Evolutionary conservation across 306 rosid genomes (phyloP).

Genomic region (Gynostemma pentaphyllum): DNA sequence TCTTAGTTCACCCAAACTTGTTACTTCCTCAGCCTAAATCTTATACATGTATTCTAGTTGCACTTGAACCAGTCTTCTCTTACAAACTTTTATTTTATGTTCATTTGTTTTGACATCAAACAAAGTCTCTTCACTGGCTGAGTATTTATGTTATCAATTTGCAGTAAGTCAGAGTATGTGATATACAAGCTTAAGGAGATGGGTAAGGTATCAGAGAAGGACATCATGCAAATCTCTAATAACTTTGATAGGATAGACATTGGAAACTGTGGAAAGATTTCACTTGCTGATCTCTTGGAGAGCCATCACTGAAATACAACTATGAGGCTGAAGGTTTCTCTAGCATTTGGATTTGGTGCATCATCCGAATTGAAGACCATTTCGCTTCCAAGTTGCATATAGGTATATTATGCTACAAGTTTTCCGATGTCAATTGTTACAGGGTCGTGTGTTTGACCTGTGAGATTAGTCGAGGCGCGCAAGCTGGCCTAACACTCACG

Average conservation of each 20-base stretch:
- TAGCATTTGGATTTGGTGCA: background rate
- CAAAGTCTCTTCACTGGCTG: background rate
- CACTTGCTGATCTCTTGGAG: constrained; percentile 67
- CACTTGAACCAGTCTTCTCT: background rate
- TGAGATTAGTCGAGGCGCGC: no score
- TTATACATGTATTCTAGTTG: no score
- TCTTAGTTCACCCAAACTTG: background rate
- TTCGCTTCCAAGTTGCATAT: background rate
- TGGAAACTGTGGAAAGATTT: constrained; percentile 74
- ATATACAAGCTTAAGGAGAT: constrained; percentile 95
- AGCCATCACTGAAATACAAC: constrained; percentile 19
- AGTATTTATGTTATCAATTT: constrained; percentile 2
- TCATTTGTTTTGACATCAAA: background rate
- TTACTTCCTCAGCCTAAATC: background rate
- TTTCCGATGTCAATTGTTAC: no score
- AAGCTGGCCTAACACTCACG: no score
- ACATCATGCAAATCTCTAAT: constrained; percentile 53
- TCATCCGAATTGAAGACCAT: background rate
- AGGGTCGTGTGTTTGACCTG: no score
- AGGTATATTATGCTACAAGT: no score
- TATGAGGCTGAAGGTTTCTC: background rate
- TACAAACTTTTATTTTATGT: background rate
- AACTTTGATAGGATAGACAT: constrained; percentile 74
- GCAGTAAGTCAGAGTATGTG: constrained; percentile 88
- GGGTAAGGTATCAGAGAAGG: constrained; percentile 79